Percentiles rank a stretch among this genome's conserved stretches.
Evolutionary conservation across 2,329 filamentous ascomycete genomes (phyloP).

Genomic region (Botrytis sinoallii): DNA sequence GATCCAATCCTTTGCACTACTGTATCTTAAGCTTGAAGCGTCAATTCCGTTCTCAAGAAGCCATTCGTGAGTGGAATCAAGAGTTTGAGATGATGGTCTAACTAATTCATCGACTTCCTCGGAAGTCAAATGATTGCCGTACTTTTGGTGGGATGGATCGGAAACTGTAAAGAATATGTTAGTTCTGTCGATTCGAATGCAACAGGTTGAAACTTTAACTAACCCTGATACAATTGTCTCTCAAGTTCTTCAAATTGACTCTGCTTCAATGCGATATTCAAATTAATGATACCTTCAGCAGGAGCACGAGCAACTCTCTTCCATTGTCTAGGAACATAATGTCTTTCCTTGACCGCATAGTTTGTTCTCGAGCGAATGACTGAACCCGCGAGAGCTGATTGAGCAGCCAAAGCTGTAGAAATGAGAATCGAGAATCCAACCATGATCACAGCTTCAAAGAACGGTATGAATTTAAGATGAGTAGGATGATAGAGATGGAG

Average conservation of each 20-base stretch:
- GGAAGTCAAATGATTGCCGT: conserved; percentile 52
- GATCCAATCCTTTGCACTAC: conserved; percentile 56
- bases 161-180: conserved; percentile 41
- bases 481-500: neutral
- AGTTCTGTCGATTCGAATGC: neutral
- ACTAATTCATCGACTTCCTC: conserved; percentile 53
- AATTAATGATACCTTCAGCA: conserved; percentile 47
- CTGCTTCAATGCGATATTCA: conserved; percentile 59
- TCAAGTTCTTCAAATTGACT: conserved; percentile 53
- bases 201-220: neutral
- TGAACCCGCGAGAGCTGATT: conserved; percentile 14
- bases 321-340: conserved; percentile 52
- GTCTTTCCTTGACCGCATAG: conserved; percentile 55
- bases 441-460: conserved; percentile 13
- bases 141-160: conserved; percentile 51
- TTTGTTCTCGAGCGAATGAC: conserved; percentile 24
- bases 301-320: conserved; percentile 46
- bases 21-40: conserved; percentile 43
- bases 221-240: conserved; percentile 52
- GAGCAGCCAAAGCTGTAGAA: conserved; percentile 20
- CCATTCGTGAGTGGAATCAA: conserved; percentile 54
- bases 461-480: neutral
- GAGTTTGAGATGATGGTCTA: conserved; percentile 50
- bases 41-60: conserved; percentile 51
- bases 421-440: conserved; percentile 15